These are phyloP conservation scores for Petunia secreta DNA, from an alignment of 257 asterid species.

Conservation along the genomic window DNA sequence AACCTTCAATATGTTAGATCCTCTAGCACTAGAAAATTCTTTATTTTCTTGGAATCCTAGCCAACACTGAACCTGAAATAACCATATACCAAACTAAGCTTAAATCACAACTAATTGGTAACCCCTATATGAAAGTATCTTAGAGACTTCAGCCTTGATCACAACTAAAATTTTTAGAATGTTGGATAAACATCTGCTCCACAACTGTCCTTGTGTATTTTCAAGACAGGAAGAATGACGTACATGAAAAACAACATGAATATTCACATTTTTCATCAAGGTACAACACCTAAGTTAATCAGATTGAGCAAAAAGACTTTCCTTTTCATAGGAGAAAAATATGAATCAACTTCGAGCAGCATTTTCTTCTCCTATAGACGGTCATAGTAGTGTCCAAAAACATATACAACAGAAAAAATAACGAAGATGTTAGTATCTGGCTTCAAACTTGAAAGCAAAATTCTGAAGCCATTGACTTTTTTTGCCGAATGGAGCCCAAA, in stretches of 20 bases:
- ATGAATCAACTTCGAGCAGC: not conserved
- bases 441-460: slow-evolving; percentile 37
- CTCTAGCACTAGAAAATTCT: too few relatives aligned
- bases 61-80: too few relatives aligned
- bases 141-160: too few relatives aligned
- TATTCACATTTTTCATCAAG: slow-evolving; percentile 22
- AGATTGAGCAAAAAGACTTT: not conserved
- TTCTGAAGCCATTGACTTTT: slow-evolving; percentile 35
- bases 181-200: not conserved
- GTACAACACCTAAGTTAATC: slow-evolving; percentile 20
- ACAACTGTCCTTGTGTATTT: not conserved
- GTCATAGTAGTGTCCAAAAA: slow-evolving; percentile 10
- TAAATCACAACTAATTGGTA: too few relatives aligned
- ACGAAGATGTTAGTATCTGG: slow-evolving; percentile 34
- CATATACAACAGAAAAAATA: not conserved
- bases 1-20: too few relatives aligned
- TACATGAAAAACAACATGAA: slow-evolving; percentile 6
- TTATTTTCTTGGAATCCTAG: too few relatives aligned
- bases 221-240: not conserved
- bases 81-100: too few relatives aligned
- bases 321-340: not conserved
- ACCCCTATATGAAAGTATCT: too few relatives aligned
- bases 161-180: too few relatives aligned
- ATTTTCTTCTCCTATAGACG: not conserved
- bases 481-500: slow-evolving; percentile 31